Evolutionary conservation across 805 yeast genomes (phyloP).

Genomic region (Nakazawaea peltata): DNA sequence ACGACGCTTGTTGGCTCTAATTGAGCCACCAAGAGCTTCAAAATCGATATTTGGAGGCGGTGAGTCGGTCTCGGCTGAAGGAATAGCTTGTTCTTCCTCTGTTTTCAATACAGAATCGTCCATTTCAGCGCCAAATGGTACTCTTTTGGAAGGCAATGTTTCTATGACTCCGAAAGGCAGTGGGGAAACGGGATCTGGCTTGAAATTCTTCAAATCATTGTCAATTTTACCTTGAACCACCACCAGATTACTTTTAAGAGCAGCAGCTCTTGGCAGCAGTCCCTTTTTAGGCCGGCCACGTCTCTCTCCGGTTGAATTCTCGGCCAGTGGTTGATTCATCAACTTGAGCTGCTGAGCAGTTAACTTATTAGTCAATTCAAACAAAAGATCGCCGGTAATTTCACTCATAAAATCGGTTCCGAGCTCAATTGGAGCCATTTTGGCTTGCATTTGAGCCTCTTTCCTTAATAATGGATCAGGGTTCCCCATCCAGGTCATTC

Average conservation of each 20-base stretch:
- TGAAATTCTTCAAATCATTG: no score
- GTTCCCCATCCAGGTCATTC: conserved; percentile 6
- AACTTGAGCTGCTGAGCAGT: conserved; percentile 3
- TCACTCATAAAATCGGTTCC: conserved; percentile 1
- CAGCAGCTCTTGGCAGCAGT: no score
- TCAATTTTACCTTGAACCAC: no score
- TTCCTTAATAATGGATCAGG: conserved; percentile 6
- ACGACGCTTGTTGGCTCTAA: conserved; percentile 36
- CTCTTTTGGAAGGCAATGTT: neutral
- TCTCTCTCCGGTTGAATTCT: no score
- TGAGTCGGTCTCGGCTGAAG: neutral
- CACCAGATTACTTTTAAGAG: no score
- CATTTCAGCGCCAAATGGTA: no score
- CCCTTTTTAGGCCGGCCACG: conserved; percentile 8
- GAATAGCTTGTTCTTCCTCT: no score
- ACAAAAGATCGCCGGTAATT: neutral
- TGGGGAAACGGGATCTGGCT: neutral
- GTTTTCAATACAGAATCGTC: no score
- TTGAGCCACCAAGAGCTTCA: conserved; percentile 19
- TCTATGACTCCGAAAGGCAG: neutral
- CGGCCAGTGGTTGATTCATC: no score
- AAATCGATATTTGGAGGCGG: neutral
- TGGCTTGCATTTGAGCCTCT: neutral
- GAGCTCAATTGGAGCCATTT: conserved; percentile 1
- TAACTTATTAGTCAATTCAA: neutral